Percentiles rank a stretch among this genome's conserved stretches.
Evolutionary conservation across 306 rosid species (phyloP).

Genomic region (Carpinus viminea): DNA sequence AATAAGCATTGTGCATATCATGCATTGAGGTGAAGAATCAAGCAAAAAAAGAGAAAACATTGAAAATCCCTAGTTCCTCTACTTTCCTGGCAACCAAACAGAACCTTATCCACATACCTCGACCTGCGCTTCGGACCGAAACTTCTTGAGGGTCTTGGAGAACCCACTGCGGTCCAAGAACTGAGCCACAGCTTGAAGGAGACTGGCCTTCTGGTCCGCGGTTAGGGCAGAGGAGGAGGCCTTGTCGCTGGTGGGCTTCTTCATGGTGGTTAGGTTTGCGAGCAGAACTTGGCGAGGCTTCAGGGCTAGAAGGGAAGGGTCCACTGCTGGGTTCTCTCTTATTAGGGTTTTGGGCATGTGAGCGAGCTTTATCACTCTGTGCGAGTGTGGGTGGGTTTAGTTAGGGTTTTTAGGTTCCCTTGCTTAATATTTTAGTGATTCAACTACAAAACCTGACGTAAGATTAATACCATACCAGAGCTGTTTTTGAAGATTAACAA

Average conservation of each 20-base stretch:
- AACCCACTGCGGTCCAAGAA: conserved; percentile 58
- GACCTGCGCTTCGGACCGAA: conserved; percentile 60
- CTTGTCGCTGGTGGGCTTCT: conserved; percentile 12
- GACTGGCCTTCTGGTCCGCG: conserved; percentile 42
- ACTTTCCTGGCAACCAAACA: conserved; percentile 1
- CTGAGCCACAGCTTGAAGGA: conserved; percentile 59
- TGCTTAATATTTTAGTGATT: too few relatives aligned
- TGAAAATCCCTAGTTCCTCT: neutral
- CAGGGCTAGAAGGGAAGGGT: conserved; percentile 48
- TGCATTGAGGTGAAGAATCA: neutral
- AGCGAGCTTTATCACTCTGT: neutral
- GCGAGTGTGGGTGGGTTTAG: too few relatives aligned
- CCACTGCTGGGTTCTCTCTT: conserved; percentile 14
- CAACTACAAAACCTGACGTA: too few relatives aligned
- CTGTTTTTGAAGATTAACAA: too few relatives aligned
- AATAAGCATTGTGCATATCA: neutral
- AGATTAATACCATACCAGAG: too few relatives aligned
- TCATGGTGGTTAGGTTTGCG: conserved; percentile 40
- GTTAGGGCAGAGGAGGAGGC: conserved; percentile 6
- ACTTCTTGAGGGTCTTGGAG: conserved; percentile 72
- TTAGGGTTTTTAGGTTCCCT: too few relatives aligned
- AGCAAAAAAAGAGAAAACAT: neutral
- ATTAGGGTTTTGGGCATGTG: conserved; percentile 55
- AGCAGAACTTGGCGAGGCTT: conserved; percentile 76
- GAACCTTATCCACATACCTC: conserved; percentile 37